These are phyloP conservation scores for Telfairia occidentalis DNA, from an alignment of 331 rosid species.

Conservation along the genomic window DNA sequence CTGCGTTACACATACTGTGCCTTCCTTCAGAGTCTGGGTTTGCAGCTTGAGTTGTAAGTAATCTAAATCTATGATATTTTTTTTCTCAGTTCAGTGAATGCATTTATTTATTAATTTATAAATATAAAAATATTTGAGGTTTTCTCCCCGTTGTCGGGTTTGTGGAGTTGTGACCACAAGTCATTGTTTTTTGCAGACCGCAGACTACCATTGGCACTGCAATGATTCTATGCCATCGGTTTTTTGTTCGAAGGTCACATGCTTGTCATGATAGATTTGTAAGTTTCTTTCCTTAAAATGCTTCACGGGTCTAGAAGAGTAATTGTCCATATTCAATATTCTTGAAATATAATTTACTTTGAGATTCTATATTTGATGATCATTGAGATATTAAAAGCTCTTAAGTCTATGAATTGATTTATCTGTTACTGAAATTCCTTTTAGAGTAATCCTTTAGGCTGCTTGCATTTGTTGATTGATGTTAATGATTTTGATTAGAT, in stretches of 20 bases:
- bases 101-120: neutral
- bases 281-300: conserved; percentile 22
- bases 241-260: conserved; percentile 80
- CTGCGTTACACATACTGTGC: conserved; percentile 91
- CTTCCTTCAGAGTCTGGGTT: conserved; percentile 82
- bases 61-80: neutral
- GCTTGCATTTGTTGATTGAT: neutral
- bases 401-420: neutral
- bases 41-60: conserved; percentile 85
- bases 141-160: neutral
- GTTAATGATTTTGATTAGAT: neutral
- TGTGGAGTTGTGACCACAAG: neutral
- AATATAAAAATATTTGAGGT: neutral
- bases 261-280: conserved; percentile 98
- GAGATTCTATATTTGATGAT: neutral
- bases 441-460: neutral
- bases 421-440: neutral
- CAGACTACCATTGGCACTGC: conserved; percentile 88
- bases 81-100: neutral
- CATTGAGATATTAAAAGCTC: neutral
- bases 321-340: neutral
- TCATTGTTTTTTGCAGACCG: conserved; percentile 52
- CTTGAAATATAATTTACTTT: neutral
- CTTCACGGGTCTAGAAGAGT: neutral
- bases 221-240: conserved; percentile 97